A percentile compares a stretch with the other conserved stretches of the same genome.
phyloP scores from a whole-genome alignment of 108 stramenopile genomes.

The Skeletonema menzelii region DNA sequence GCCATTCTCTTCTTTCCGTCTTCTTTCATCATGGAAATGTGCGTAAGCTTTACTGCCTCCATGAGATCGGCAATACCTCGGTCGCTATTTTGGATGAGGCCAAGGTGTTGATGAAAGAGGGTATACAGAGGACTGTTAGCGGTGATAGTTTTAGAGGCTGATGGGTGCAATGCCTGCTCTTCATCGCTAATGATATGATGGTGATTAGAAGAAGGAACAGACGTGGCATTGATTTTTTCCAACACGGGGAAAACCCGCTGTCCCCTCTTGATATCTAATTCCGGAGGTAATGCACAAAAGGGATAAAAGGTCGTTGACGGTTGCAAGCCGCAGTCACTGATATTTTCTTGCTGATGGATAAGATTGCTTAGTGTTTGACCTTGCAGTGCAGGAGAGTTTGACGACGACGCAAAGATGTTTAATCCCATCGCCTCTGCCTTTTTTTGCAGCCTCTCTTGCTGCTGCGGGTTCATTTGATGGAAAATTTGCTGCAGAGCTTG shows the following conservation, averaged over 20 bases:
- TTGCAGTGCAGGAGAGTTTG: not conserved
- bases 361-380: not conserved
- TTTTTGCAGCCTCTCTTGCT: not conserved
- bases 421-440: not conserved
- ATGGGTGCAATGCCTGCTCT: not conserved
- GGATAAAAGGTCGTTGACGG: constrained; percentile 24
- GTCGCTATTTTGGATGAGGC: constrained; percentile 8
- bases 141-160: not conserved
- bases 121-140: constrained; percentile 1
- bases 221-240: constrained; percentile 19
- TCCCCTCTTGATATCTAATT: constrained; percentile 16
- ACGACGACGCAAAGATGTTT: not conserved
- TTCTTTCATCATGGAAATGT: not conserved
- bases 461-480: not conserved
- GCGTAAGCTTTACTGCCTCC: constrained; percentile 4
- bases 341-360: not conserved
- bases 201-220: not conserved
- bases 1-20: constrained; percentile 2
- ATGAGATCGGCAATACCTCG: not conserved
- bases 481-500: not conserved
- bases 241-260: constrained; percentile 6
- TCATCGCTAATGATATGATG: constrained; percentile 3
- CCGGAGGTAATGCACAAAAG: constrained; percentile 11
- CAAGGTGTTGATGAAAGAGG: constrained; percentile 20
- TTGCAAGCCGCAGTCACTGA: constrained; percentile 12